Evolutionary conservation across 225 moss, liverwort and hornwort genomes (phyloP).

Genomic region (Bryoerythrophyllum caledonicum): DNA sequence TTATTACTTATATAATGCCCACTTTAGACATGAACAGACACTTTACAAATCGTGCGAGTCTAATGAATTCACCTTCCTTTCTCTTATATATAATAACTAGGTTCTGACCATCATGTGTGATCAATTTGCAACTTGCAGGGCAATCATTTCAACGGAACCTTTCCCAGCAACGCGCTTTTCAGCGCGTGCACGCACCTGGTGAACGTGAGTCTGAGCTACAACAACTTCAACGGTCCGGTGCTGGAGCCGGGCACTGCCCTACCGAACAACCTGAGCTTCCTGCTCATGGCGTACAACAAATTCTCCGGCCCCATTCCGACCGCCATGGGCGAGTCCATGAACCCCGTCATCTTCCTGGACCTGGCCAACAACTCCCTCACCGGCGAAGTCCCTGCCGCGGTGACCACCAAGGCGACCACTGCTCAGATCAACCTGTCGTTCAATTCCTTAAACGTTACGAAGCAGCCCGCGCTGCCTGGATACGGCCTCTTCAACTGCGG

Average conservation of each 20-base stretch:
- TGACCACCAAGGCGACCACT: neutral
- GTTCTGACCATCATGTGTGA: neutral
- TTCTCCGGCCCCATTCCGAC: slow-evolving; percentile 29
- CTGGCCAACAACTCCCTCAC: slow-evolving; percentile 33
- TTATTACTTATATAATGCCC: too few species aligned
- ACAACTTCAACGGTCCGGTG: slow-evolving; percentile 29
- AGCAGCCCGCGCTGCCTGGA: slow-evolving; percentile 10
- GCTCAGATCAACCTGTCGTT: slow-evolving; percentile 38
- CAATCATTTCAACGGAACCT: slow-evolving; percentile 25
- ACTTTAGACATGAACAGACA: too few species aligned
- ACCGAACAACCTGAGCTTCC: slow-evolving; percentile 32
- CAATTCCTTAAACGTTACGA: slow-evolving; percentile 29
- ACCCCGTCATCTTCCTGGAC: slow-evolving; percentile 16
- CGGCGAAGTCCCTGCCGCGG: slow-evolving; percentile 23
- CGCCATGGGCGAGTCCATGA: slow-evolving; percentile 8
- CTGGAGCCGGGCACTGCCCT: slow-evolving; percentile 17
- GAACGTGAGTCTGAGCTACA: slow-evolving; percentile 39
- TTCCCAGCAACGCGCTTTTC: slow-evolving; percentile 27
- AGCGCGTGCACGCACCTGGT: slow-evolving; percentile 23
- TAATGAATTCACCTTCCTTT: too few species aligned
- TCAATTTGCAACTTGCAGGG: neutral
- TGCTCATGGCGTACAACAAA: slow-evolving; percentile 38
- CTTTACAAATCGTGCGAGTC: too few species aligned
- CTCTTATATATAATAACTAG: too few species aligned
- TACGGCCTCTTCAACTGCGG: slow-evolving; percentile 33